phyloP scores from a whole-genome alignment of 768 basidiomycete genomes.

The Russula dissimulans region DNA sequence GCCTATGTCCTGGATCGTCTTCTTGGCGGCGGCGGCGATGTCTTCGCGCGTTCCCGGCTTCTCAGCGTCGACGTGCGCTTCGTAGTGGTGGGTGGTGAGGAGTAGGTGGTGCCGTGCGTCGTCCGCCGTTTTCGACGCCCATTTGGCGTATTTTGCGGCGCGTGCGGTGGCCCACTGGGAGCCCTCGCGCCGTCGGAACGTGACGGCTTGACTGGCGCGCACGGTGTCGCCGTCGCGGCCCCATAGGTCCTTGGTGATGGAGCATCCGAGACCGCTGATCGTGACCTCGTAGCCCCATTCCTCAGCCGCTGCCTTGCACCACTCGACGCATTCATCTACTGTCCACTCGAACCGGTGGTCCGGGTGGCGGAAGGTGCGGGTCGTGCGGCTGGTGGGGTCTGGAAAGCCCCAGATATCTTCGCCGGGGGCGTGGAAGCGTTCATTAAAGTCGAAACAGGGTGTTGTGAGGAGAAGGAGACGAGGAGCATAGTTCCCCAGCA shows the following conservation, averaged over 20 bases:
- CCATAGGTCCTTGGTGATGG: conserved; percentile 58
- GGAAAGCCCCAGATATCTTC: conserved; percentile 38
- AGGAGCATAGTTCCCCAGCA: conserved; percentile 75
- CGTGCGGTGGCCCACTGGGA: conserved; percentile 23
- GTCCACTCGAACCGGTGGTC: conserved; percentile 95
- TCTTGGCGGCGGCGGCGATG: conserved; percentile 42
- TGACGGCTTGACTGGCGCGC: conserved; percentile 59
- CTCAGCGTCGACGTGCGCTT: conserved; percentile 40
- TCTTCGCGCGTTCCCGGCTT: conserved; percentile 35
- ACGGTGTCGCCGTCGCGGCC: conserved; percentile 56
- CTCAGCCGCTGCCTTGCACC: conserved; percentile 47
- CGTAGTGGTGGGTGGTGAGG: conserved; percentile 39
- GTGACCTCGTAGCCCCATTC: conserved; percentile 70
- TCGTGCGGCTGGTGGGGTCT: conserved; percentile 71
- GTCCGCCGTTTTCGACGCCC: conserved; percentile 12
- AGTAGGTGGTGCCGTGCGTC: conserved; percentile 35
- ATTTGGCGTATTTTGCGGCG: conserved; percentile 25
- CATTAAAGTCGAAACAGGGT: conserved; percentile 78
- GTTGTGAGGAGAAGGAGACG: conserved; percentile 70
- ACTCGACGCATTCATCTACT: conserved; percentile 53
- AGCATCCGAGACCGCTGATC: conserved; percentile 47
- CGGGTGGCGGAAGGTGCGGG: conserved; percentile 65
- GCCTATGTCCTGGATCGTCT: conserved; percentile 45
- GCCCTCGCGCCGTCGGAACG: conserved; percentile 44
- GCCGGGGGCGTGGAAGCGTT: conserved; percentile 54